Conservation (phyloP, 2,329 filamentous ascomycete genomes). For the Mycosphaerella sp. region DNA sequence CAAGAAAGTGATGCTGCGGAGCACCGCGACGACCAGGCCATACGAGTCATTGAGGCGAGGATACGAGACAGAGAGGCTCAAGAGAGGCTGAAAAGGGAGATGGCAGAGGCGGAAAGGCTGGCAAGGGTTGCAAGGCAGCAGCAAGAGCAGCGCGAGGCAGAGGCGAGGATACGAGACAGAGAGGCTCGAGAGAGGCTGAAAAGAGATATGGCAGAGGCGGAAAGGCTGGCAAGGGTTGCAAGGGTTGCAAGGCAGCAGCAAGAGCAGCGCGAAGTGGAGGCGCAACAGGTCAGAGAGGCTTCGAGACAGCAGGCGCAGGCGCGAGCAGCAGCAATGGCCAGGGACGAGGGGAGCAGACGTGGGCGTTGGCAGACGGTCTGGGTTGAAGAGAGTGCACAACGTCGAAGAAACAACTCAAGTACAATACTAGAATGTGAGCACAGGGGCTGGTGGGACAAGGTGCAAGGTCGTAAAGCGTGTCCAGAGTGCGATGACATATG, state of each 20-base stretch:
- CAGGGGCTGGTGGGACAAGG: constrained; percentile 16
- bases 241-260: constrained; percentile 6
- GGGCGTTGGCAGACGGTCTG: too few relatives aligned
- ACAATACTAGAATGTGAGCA: too few relatives aligned
- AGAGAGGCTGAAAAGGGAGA: too few relatives aligned
- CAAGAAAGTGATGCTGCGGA: background rate
- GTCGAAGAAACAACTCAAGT: too few relatives aligned
- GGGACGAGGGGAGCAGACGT: too few relatives aligned
- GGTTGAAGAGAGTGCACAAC: too few relatives aligned
- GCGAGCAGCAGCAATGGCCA: too few relatives aligned
- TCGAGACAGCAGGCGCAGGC: too few relatives aligned
- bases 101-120: too few relatives aligned
- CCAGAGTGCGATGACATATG: constrained; percentile 13
- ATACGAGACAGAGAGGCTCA: too few relatives aligned
- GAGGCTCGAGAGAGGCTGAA: too few relatives aligned
- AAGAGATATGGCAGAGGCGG: too few relatives aligned
- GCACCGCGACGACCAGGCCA: background rate
- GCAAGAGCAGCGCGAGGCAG: constrained; percentile 14
- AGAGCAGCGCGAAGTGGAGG: constrained; percentile 11
- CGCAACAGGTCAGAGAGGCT: background rate
- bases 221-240: background rate
- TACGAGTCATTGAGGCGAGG: background rate
- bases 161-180: background rate
- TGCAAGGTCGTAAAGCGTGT: constrained; percentile 14
- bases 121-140: background rate